A percentile compares a stretch with the other conserved stretches of the same genome.
These are phyloP conservation scores for Bertia moriformis DNA, from an alignment of 2,329 filamentous ascomycete species.

Conservation along the genomic window DNA sequence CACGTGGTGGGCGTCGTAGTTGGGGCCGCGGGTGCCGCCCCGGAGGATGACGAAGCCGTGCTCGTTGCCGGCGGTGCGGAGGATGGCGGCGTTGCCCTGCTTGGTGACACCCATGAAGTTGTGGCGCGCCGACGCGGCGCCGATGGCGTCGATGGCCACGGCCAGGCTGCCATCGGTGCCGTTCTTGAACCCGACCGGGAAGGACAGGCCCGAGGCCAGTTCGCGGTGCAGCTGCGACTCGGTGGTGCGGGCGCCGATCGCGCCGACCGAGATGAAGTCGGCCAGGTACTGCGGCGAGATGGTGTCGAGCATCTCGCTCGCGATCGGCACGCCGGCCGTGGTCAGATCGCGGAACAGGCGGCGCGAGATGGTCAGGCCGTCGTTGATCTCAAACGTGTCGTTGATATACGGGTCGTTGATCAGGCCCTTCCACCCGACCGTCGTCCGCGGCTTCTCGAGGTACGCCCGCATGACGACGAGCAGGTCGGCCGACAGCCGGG, in stretches of 20 bases:
- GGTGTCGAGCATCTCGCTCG: conserved; percentile 95
- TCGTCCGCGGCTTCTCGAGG: conserved; percentile 96
- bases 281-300: conserved; percentile 97
- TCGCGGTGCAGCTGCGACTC: conserved; percentile 95
- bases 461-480: conserved; percentile 96
- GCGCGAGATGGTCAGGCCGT: conserved; percentile 81
- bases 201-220: conserved; percentile 83
- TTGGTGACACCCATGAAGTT: conserved; percentile 99
- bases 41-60: conserved; percentile 95
- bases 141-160: conserved; percentile 92
- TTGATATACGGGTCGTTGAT: conserved; percentile 99
- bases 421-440: conserved; percentile 96
- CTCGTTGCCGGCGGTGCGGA: conserved; percentile 82
- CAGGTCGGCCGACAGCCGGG: conserved; percentile 69
- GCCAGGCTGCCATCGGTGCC: conserved; percentile 84
- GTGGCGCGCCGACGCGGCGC: conserved; percentile 69
- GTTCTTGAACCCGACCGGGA: conserved; percentile 99
- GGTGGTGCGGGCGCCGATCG: conserved; percentile 89
- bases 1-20: conserved; percentile 80
- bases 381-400: conserved; percentile 96
- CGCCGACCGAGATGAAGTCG: conserved; percentile 86
- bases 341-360: conserved; percentile 90
- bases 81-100: conserved; percentile 89
- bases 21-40: conserved; percentile 81
- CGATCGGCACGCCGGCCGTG: conserved; percentile 76